Base-by-base conservation (phyloP, 1,284 basidiomycete genomes). In the Volvariella volvacea region DNA sequence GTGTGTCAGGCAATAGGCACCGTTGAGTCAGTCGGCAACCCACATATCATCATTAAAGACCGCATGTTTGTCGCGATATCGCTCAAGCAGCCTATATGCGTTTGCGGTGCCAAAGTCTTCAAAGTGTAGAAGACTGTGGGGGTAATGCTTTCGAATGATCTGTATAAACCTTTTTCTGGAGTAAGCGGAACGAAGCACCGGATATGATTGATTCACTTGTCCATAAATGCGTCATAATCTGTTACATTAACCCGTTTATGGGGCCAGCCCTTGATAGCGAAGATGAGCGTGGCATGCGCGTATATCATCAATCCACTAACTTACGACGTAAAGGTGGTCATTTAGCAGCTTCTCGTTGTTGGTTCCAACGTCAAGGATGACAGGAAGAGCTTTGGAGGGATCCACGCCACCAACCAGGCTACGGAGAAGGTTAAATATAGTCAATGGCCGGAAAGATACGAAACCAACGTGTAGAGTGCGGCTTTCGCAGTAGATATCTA, bases 401-500 rank as follows among this genome's bases (percentile, higher is more conserved):
- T 92, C 76, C 48, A 93, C 79, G 12, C 90, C 88, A 19, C 81
- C 89, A 34, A 92, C 80, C 38, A 91, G 71, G 0, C 84, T 85
- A 36, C 6, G 34, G 6, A 15, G 7, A 15, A 7, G 8, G 15
- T 28, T 6, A 28, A 12, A 28, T 28, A 28, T 28, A 6, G 12
- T 12, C 25, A 36, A 8, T 6, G 34, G 8, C 34, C 34, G 15
- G 8, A 15, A 6, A 6, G 19, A 20, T 6, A 36, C 9, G 19
- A 9, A 22, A 61, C 76, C 33, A 48, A 82, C 79, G 85, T 86
- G 60, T 93, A 92, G 17, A 94, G 80, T 3, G 77, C 84, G 2
- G 87, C 75, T 68, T 95, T 95, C n/a, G 90, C 90, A 2, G 86
- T 80, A 0, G 87, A 84, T 54, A 95, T 94, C 76, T 88, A 58